These are phyloP conservation scores for Wilcoxina mikolae DNA, from an alignment of 495 filamentous ascomycete species.

Conservation along the genomic window DNA sequence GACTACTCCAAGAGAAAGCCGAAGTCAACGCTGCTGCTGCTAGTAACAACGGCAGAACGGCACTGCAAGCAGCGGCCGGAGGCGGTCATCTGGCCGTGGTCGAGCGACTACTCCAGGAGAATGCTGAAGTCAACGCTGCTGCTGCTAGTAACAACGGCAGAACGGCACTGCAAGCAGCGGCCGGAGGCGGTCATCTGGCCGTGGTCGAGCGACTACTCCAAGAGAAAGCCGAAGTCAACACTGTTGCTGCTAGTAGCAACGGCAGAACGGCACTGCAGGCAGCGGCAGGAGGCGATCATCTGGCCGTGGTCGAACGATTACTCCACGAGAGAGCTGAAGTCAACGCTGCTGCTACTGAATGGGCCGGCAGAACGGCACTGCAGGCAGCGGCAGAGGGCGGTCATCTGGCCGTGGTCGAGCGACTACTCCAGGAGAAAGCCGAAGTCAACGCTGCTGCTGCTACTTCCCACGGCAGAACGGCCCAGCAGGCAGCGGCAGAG, in stretches of 20 bases:
- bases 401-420: too few species aligned
- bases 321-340: not conserved
- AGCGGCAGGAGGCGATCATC: slow-evolving; percentile 1
- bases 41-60: not conserved
- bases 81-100: too few species aligned
- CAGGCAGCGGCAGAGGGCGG: too few species aligned
- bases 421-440: too few species aligned
- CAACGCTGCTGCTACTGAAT: not conserved
- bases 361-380: not conserved
- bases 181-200: too few species aligned
- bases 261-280: too few species aligned
- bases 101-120: too few species aligned
- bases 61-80: not conserved
- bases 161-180: not conserved
- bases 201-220: too few species aligned
- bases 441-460: too few species aligned
- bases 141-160: not conserved
- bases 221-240: too few species aligned
- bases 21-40: not conserved
- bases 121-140: too few species aligned
- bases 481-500: not conserved
- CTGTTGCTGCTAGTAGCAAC: too few species aligned
- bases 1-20: not conserved
- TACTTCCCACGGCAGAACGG: not conserved
- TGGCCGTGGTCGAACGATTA: not conserved